These are phyloP conservation scores for Fusarium keratoplasticum DNA, from an alignment of 2,329 filamentous ascomycete species.

Conservation along the genomic window DNA sequence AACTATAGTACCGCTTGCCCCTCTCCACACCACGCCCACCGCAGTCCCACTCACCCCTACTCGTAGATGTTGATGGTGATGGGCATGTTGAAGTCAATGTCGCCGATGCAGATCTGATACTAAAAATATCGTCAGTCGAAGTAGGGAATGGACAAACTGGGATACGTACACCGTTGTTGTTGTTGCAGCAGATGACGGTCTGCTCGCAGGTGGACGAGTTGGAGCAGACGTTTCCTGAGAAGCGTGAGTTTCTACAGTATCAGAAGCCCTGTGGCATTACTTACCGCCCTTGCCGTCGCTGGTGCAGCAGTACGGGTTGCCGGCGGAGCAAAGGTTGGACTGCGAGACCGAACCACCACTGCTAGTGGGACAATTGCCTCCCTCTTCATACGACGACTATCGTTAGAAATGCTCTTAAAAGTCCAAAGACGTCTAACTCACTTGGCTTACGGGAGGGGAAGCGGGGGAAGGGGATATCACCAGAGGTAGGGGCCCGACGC, in stretches of 20 bases:
- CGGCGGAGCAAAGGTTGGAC: constrained; percentile 20
- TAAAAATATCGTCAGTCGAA: constrained; percentile 1
- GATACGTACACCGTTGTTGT: constrained; percentile 38
- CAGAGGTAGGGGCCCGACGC: constrained; percentile 9
- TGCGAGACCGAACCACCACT: neutral
- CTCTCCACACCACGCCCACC: neutral
- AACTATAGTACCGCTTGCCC: neutral
- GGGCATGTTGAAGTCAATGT: constrained; percentile 37
- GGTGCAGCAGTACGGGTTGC: constrained; percentile 33
- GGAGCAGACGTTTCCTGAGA: constrained; percentile 21
- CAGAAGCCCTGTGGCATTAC: neutral
- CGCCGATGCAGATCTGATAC: constrained; percentile 41
- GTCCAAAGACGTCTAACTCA: neutral
- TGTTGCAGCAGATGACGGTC: constrained; percentile 42
- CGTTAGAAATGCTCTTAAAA: neutral
- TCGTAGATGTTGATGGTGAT: constrained; percentile 37
- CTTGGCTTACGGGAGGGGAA: constrained; percentile 4
- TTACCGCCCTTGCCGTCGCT: constrained; percentile 26
- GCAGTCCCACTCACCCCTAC: neutral
- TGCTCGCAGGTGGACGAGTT: constrained; percentile 28
- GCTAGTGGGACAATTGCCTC: neutral
- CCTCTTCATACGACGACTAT: neutral
- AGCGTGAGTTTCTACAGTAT: neutral
- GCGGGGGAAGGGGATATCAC: constrained; percentile 29
- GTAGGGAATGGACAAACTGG: rapidly evolving